Percentiles rank a stretch among this genome's conserved stretches.
These are phyloP conservation scores for Lentinula lateritia DNA, from an alignment of 768 basidiomycete genomes.

Conservation along the genomic window DNA sequence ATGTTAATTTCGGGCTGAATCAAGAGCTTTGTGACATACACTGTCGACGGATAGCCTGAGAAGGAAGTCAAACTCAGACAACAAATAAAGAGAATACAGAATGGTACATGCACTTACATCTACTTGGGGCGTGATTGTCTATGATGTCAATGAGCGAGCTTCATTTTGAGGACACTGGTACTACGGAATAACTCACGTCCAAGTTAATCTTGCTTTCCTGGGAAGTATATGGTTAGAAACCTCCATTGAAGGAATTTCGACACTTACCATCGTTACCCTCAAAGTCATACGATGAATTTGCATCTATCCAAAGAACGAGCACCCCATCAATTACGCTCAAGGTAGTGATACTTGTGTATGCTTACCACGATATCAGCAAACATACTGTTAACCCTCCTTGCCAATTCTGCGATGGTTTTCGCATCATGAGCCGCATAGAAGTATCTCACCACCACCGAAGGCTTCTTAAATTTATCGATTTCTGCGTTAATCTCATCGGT, in stretches of 20 bases:
- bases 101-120: neutral
- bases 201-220: neutral
- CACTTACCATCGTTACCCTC: neutral
- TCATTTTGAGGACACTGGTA: neutral
- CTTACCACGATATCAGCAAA: neutral
- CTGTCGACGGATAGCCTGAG: neutral
- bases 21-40: neutral
- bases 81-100: too few species aligned
- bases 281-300: neutral
- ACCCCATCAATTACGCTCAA: too few species aligned
- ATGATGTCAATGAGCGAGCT: neutral
- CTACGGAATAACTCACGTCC: neutral
- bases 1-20: neutral
- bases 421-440: neutral
- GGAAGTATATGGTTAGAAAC: neutral
- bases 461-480: neutral
- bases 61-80: neutral
- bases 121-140: neutral
- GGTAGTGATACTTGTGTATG: neutral
- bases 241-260: neutral
- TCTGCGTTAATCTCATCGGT: neutral
- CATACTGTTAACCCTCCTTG: neutral
- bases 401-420: neutral
- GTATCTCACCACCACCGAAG: neutral
- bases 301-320: neutral